phyloP scores from a whole-genome alignment of 192 early-diverging fungal genomes.

The Phlyctochytrium planicorne region DNA sequence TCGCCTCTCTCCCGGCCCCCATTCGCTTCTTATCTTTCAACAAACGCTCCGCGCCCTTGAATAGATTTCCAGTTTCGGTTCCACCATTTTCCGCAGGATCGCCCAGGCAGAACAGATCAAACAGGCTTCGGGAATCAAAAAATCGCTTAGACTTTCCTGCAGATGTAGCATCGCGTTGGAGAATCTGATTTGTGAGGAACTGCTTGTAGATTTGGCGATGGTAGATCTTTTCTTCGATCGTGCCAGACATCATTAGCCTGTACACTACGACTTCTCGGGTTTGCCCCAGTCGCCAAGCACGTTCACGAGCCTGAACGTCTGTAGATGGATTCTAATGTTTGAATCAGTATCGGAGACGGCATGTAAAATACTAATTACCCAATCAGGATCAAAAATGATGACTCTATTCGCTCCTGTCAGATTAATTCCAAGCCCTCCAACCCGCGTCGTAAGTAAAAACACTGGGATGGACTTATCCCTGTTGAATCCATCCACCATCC shows the following conservation, averaged over 20 bases:
- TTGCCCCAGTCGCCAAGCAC: constrained; percentile 94
- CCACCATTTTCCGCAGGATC: constrained; percentile 33
- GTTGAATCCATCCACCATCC: constrained; percentile 89
- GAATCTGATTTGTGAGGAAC: constrained; percentile 93
- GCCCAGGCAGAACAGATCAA: constrained; percentile 82
- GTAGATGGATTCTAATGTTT: constrained; percentile 90
- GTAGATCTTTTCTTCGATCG: constrained; percentile 96
- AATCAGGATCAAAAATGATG: constrained; percentile 96
- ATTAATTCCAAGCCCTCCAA: constrained; percentile 94
- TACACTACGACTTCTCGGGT: constrained; percentile 86
- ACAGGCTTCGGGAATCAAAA: constrained; percentile 81
- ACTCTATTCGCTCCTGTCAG: constrained; percentile 92
- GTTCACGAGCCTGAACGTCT: constrained; percentile 92
- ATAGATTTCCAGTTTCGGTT: constrained; percentile 87
- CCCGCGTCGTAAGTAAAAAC: constrained; percentile 96
- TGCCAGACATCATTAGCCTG: constrained; percentile 89
- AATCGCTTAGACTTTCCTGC: constrained; percentile 80
- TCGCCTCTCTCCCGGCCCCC: neutral
- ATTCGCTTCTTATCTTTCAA: constrained; percentile 17
- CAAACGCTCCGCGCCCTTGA: constrained; percentile 69
- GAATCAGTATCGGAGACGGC: constrained; percentile 4
- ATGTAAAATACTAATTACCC: constrained; percentile 44
- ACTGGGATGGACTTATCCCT: constrained; percentile 65
- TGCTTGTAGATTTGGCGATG: constrained; percentile 98
- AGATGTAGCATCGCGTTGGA: constrained; percentile 58